Base-by-base conservation (phyloP, 768 basidiomycete genomes). In the Agaricus subrufescens region DNA sequence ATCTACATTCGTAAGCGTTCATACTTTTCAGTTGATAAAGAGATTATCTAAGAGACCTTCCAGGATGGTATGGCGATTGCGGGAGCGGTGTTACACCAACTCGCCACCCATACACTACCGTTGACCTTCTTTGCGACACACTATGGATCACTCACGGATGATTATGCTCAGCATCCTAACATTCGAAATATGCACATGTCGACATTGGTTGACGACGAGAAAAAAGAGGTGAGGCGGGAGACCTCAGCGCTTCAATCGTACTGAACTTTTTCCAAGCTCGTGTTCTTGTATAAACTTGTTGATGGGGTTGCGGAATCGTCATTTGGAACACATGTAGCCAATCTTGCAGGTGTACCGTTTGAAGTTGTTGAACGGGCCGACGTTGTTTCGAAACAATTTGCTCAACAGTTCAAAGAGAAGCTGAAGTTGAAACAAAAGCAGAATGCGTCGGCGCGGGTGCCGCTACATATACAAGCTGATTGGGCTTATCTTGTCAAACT, bases 11-110 rank as follows among this genome's bases (percentile, higher is more conserved):
- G 90, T 92, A 66, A 61, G 71, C 66, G 26, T 29, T 45, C n/a
- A 11, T 19, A 50, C 15, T 19, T 52, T 47, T 42, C 29, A 39
- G 15, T 12, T 14, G 45, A 12, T 15, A 34, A 34, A 40, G 45
- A 48, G 23, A 53, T 58, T 31, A 60, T 56, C 27, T 58, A 26
- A 42, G 34, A 34, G 11, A 12, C 14, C 30, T 46, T 52, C 52
- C 57, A 93, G 85, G 97, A 99, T 69, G 97, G 96, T n/a, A 94
- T 98, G 92, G 94, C 94, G 6, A 98, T 98, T 61, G 96, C 97
- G 45, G 91, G 89, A 53, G 91, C 96, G 9, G 97, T 98, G 12
- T 70, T 98, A 19, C 97, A 99, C 67, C 85, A 96, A 66, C 80
- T 99, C 14, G 93, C 97, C 1, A 97, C 95, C 0, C 91, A 92